These are phyloP conservation scores for Backusella macrospora DNA, from an alignment of 192 early-diverging fungal species.

Conservation along the genomic window DNA sequence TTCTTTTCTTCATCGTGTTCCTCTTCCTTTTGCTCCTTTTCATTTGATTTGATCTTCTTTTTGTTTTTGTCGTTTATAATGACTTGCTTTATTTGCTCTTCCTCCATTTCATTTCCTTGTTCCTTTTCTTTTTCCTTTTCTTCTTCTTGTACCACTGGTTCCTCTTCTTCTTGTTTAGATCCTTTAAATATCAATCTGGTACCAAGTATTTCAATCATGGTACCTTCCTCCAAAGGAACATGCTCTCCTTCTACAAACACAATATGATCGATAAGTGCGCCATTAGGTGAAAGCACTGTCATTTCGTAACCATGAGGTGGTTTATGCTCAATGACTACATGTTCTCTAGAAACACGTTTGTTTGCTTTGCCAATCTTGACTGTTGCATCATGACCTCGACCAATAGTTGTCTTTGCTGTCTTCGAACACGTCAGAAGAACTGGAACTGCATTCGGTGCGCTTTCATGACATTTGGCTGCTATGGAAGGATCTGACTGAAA, in stretches of 20 bases:
- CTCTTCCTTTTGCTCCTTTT: neutral
- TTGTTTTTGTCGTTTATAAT: neutral
- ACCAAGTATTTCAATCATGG: conserved; percentile 28
- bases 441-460: conserved; percentile 3
- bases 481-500: conserved; percentile 23
- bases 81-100: neutral
- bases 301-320: conserved; percentile 35
- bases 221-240: conserved; percentile 23
- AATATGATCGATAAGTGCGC: conserved; percentile 43
- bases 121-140: neutral
- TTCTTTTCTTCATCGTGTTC: neutral
- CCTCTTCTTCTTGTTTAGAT: neutral
- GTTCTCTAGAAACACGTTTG: conserved; percentile 48
- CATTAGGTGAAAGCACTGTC: conserved; percentile 47
- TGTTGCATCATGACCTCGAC: conserved; percentile 47
- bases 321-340: conserved; percentile 47
- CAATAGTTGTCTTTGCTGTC: conserved; percentile 36
- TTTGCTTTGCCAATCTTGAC: conserved; percentile 48
- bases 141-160: neutral
- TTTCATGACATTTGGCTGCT: conserved; percentile 15
- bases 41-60: neutral
- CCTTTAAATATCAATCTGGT: conserved; percentile 26
- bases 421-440: conserved; percentile 39
- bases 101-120: neutral
- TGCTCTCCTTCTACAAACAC: conserved; percentile 39